Conservation (phyloP, 495 filamentous ascomycete species). For the Neurospora discreta region DNA sequence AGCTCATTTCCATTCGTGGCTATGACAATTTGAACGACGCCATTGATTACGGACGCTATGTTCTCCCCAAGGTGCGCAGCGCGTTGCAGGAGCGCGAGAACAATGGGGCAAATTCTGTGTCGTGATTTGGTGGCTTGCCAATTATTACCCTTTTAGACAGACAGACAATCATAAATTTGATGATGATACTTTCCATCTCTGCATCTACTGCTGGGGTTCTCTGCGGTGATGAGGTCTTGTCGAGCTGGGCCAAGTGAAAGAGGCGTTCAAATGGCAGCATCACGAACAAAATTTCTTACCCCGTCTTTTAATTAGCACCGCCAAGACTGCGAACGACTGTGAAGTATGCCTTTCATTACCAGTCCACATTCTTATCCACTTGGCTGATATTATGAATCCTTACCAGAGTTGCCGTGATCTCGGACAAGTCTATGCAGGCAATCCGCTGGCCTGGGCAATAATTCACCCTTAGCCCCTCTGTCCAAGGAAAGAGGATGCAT, state of each 20-base stretch:
- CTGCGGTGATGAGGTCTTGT: neutral
- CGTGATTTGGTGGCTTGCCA: neutral
- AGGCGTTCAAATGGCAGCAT: neutral
- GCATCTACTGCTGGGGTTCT: neutral
- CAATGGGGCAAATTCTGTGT: slow-evolving; percentile 1
- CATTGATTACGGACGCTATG: slow-evolving; percentile 41
- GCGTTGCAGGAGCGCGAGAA: slow-evolving; percentile 21
- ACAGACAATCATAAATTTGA: neutral
- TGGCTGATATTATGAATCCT: slow-evolving; percentile 31
- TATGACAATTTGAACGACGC: slow-evolving; percentile 46
- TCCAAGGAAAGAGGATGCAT: neutral
- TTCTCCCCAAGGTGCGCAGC: slow-evolving; percentile 36
- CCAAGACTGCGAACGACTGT: slow-evolving; percentile 29
- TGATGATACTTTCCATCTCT: neutral
- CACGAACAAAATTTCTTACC: neutral
- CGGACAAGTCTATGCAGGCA: neutral
- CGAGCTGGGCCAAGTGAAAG: neutral
- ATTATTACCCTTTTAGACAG: neutral
- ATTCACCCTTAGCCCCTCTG: neutral
- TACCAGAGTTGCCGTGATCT: neutral
- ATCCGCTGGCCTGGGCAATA: neutral
- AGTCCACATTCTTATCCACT: slow-evolving; percentile 27
- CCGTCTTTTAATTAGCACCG: slow-evolving; percentile 12
- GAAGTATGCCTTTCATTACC: slow-evolving; percentile 30
- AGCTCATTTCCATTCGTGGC: slow-evolving; percentile 43